A percentile compares a stretch with the other conserved stretches of the same genome.
Evolutionary conservation across 805 yeast genomes (phyloP).

Genomic region (Saccharomycopsis sp.): DNA sequence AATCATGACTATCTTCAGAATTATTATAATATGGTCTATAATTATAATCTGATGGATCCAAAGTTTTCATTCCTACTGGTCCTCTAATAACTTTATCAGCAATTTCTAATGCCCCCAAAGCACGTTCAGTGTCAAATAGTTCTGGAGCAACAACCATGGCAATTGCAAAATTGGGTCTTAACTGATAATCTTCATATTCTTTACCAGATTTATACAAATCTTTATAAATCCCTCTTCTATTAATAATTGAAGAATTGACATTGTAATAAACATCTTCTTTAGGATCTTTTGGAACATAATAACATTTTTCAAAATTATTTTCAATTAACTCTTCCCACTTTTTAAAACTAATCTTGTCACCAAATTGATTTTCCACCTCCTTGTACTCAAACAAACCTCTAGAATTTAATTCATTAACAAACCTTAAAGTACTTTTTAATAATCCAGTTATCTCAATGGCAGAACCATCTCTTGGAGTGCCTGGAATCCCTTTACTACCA

Average conservation of each 20-base stretch:
- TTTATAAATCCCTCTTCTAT: slow-evolving; percentile 90
- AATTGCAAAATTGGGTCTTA: slow-evolving; percentile 85
- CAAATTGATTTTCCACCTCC: slow-evolving; percentile 48
- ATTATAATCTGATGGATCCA: slow-evolving; percentile 88
- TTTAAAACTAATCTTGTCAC: slow-evolving; percentile 40
- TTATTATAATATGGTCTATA: slow-evolving; percentile 85
- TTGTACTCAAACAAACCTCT: slow-evolving; percentile 47
- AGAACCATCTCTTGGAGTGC: slow-evolving; percentile 97
- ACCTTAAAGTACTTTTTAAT: slow-evolving; percentile 73
- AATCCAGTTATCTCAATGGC: slow-evolving; percentile 88
- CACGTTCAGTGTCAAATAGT: slow-evolving; percentile 54
- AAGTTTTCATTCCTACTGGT: slow-evolving; percentile 82
- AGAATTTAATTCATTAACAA: slow-evolving; percentile 50
- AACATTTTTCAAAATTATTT: slow-evolving; percentile 68
- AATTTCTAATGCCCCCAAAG: slow-evolving; percentile 49
- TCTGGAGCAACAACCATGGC: slow-evolving; percentile 96
- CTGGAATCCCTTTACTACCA: slow-evolving; percentile 84
- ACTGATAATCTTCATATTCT: slow-evolving; percentile 86
- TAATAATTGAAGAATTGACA: slow-evolving; percentile 54
- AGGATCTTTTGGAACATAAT: slow-evolving; percentile 61
- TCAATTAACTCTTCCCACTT: slow-evolving; percentile 69
- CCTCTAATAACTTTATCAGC: slow-evolving; percentile 78
- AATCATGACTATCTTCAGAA: slow-evolving; percentile 70
- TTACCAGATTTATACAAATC: slow-evolving; percentile 76
- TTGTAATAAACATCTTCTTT: slow-evolving; percentile 50